Conservation (phyloP, 2,329 filamentous ascomycete species). For the Penicillium thymicola region DNA sequence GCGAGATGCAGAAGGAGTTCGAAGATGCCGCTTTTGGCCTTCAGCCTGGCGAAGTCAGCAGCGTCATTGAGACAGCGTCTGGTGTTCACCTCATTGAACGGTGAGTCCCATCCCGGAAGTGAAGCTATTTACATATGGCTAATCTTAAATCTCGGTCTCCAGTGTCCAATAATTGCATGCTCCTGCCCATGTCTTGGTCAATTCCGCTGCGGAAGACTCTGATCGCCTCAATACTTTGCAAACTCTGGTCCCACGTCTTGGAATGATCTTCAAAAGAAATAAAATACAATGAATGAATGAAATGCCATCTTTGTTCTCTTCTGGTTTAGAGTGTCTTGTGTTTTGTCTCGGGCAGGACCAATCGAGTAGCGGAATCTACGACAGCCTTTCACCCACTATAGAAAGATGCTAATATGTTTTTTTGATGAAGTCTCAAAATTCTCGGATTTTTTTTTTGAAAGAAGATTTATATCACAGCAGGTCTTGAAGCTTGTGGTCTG, state of each 20-base stretch:
- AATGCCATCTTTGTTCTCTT: not conserved
- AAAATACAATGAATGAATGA: not conserved
- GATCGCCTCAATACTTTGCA: constrained; percentile 1
- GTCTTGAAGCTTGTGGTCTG: not conserved
- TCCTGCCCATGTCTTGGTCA: not conserved
- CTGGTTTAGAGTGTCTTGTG: not conserved
- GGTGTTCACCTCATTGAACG: constrained; percentile 94
- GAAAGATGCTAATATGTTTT: not conserved
- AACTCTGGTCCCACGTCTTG: not conserved
- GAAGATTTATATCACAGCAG: not conserved
- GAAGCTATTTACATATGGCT: not conserved
- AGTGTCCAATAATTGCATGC: not conserved
- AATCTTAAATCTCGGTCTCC: not conserved
- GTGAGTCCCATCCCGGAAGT: constrained; percentile 50
- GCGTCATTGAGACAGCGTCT: constrained; percentile 85
- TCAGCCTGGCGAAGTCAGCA: constrained; percentile 80
- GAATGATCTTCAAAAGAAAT: not conserved
- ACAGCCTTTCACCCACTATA: not conserved
- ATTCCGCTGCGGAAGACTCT: not conserved
- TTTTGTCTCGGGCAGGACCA: not conserved
- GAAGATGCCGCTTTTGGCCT: constrained; percentile 94
- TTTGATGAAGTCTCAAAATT: not conserved
- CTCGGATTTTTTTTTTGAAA: not conserved
- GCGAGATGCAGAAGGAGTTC: constrained; percentile 99
- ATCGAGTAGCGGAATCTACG: not conserved